Conservation (phyloP, 177 flowering plant genomes). For the Vitis hybrid region DNA sequence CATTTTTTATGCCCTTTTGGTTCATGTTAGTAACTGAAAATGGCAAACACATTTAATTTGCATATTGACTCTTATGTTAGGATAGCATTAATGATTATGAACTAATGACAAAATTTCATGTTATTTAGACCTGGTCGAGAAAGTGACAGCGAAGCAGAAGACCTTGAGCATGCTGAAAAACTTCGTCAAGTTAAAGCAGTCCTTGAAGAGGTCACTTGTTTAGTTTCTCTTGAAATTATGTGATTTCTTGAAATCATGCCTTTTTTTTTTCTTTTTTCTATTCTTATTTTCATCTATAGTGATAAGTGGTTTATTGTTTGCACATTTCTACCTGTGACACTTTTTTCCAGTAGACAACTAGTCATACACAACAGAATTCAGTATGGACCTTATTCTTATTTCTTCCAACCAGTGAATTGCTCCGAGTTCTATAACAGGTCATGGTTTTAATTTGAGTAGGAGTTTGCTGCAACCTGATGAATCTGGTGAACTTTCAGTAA, state of each 20-base stretch:
- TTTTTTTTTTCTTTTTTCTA: neutral
- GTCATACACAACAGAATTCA: neutral
- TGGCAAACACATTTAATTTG: neutral
- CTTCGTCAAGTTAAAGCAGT: conserved; percentile 99
- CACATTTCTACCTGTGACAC: too few relatives aligned
- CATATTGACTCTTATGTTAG: neutral
- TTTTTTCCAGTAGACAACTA: too few relatives aligned
- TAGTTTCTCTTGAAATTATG: neutral
- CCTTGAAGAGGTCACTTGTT: conserved; percentile 78
- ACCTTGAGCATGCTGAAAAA: conserved; percentile 97
- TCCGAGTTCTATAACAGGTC: neutral
- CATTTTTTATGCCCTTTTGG: too few relatives aligned
- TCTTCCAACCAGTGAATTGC: neutral
- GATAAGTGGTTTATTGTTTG: too few relatives aligned
- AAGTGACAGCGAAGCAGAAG: conserved; percentile 99
- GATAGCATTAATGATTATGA: neutral
- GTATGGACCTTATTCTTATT: neutral
- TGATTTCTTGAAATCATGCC: neutral
- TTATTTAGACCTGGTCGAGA: conserved; percentile 64
- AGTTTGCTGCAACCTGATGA: too few relatives aligned
- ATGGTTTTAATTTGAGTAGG: too few relatives aligned
- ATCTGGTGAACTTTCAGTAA: too few relatives aligned
- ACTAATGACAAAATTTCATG: neutral
- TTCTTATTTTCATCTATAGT: neutral
- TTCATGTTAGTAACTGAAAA: too few relatives aligned